Evolutionary conservation across 495 filamentous ascomycete genomes (phyloP), one percentile per base, ranked within the genome.

Genomic region (Xylaria palmicola): DNA sequence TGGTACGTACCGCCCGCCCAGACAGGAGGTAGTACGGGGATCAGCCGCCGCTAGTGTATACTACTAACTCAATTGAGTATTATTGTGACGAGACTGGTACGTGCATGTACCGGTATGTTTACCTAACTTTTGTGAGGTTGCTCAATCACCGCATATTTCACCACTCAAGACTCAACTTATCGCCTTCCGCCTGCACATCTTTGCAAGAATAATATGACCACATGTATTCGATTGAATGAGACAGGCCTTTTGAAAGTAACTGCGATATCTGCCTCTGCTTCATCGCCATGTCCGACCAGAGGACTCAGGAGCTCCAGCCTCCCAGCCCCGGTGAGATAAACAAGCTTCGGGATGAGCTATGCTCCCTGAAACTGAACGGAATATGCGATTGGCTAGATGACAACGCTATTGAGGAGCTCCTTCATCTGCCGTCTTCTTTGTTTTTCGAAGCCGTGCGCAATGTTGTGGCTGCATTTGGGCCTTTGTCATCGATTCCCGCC

Each of bases 301-400:
- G 7, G 4, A 48, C 20, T 37, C 4, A 10, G 40, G 43, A 49
- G 9, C 47, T 30, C 17, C 41, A 32, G 3, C 56, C 56, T 41
- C 45, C 47, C 6, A 34, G 30, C 24, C n/a, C 24, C 9, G 26
- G 47, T 1, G 24, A 60, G 48, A 36, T 44, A 13, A 43, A 53
- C 24, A 45, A 19, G 13, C 39, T 60, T 20, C 58, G 58, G 27
- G 37, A 45, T 6, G 58, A 60, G 39, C 29, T 60, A 17, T 30
- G 6, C 15, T 19, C 37, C 6, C 17, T 39, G 20, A 53, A 41
- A 32, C 24, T 20, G 3, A 32, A 34, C 15, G 53, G 34, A 26
- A 22, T 6, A 3, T 3, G 17, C 17, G 20, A 26, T 8, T 37
- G n/a, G 13, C 17, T 54, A 3, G 48, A 47, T 22, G 30, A 53